phyloP scores from a whole-genome alignment of 2,329 filamentous ascomycete species.

The Fusarium zealandicum region DNA sequence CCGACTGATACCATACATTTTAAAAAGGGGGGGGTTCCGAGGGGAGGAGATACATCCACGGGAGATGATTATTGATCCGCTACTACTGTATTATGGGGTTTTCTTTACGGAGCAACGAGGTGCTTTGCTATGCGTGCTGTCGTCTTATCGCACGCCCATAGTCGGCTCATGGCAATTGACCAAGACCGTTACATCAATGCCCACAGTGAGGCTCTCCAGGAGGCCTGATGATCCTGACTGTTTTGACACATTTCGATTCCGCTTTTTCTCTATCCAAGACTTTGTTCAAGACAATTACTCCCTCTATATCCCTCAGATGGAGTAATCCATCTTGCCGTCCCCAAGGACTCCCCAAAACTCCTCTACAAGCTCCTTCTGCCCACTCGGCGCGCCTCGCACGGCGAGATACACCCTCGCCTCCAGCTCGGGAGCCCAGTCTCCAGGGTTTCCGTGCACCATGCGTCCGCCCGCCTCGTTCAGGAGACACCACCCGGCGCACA shows the following conservation, averaged over 20 bases:
- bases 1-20: slow-evolving; percentile 37
- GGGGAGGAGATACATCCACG: slow-evolving; percentile 1
- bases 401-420: slow-evolving; percentile 69
- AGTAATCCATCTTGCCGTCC: slow-evolving; percentile 59
- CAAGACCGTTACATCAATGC: slow-evolving; percentile 13
- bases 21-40: slow-evolving; percentile 14
- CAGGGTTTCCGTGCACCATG: slow-evolving; percentile 76
- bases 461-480: slow-evolving; percentile 76
- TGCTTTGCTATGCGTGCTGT: slow-evolving; percentile 29
- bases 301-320: slow-evolving; percentile 24
- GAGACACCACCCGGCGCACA: slow-evolving; percentile 82
- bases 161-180: slow-evolving; percentile 28
- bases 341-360: slow-evolving; percentile 70
- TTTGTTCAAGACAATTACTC: not conserved
- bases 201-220: slow-evolving; percentile 5
- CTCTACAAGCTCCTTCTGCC: slow-evolving; percentile 67
- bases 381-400: slow-evolving; percentile 64
- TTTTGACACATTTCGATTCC: not conserved
- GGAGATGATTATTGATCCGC: slow-evolving; percentile 14
- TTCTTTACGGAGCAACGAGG: slow-evolving; percentile 26
- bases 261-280: slow-evolving; percentile 12
- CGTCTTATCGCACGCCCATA: slow-evolving; percentile 23
- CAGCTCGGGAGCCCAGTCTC: slow-evolving; percentile 69
- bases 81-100: slow-evolving; percentile 39
- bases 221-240: not conserved